Conservation (phyloP, 768 basidiomycete species). For the Psilocybe azurescens region DNA sequence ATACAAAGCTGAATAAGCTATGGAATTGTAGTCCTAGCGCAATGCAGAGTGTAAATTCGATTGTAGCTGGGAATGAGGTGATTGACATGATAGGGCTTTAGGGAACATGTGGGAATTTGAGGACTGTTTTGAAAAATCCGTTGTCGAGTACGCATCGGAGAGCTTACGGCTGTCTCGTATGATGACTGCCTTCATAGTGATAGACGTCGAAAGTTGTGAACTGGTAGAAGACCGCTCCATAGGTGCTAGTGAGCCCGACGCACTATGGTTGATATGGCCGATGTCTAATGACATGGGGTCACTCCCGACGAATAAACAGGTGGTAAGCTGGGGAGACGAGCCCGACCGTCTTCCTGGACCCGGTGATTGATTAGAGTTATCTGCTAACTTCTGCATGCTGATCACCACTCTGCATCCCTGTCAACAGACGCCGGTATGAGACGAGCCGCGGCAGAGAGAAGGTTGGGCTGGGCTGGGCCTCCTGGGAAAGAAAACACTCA, state of each 20-base stretch:
- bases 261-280: background rate
- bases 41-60: background rate
- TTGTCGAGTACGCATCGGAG: background rate
- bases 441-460: background rate
- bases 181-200: background rate
- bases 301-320: constrained; percentile 12
- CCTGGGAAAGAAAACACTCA: constrained; percentile 8
- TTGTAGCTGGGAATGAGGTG: background rate
- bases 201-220: background rate
- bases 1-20: background rate
- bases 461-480: background rate
- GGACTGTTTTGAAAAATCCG: background rate
- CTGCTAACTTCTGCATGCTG: constrained; percentile 24
- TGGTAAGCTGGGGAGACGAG: constrained; percentile 17
- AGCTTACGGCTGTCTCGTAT: background rate
- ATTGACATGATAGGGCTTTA: background rate
- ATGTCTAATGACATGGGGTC: background rate
- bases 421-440: background rate
- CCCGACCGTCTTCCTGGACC: constrained; percentile 1
- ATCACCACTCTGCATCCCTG: constrained; percentile 27
- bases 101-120: background rate
- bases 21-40: background rate
- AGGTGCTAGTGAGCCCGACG: background rate
- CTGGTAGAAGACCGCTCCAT: background rate
- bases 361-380: background rate